These are phyloP conservation scores for Termitomyces sp. DNA, from an alignment of 768 basidiomycete species.

Conservation along the genomic window DNA sequence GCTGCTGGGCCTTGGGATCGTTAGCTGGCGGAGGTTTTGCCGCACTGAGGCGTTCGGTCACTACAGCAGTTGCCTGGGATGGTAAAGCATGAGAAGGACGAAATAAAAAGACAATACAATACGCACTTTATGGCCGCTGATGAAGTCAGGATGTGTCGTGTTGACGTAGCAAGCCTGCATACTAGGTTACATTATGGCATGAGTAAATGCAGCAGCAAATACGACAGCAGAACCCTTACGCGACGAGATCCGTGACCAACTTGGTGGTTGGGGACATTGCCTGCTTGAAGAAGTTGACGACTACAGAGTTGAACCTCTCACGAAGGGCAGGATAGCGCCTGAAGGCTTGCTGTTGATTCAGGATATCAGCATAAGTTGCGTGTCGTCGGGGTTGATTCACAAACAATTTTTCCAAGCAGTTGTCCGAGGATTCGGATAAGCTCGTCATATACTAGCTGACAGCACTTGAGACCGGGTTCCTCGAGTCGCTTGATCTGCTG, in stretches of 20 bases:
- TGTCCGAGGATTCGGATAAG: constrained; percentile 95
- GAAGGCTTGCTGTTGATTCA: constrained; percentile 77
- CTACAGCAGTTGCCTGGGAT: constrained; percentile 79
- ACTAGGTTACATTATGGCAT: constrained; percentile 33
- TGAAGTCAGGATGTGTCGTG: constrained; percentile 98
- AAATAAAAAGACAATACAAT: constrained; percentile 3
- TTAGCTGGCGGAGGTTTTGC: constrained; percentile 58
- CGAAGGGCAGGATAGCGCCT: constrained; percentile 94
- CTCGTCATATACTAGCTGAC: constrained; percentile 95
- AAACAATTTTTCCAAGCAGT: constrained; percentile 83
- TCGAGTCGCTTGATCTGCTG: constrained; percentile 97
- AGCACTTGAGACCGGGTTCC: constrained; percentile 92
- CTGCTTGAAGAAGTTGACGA: constrained; percentile 95
- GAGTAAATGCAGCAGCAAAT: not conserved
- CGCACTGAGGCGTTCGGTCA: constrained; percentile 80
- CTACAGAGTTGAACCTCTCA: constrained; percentile 93
- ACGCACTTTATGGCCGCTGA: constrained; percentile 85
- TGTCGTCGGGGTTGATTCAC: not conserved
- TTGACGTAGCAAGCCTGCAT: constrained; percentile 99
- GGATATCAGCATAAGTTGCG: not conserved
- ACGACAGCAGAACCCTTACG: constrained; percentile 45
- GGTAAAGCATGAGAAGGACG: not conserved
- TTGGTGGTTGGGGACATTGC: constrained; percentile 94
- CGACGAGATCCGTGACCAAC: constrained; percentile 88
- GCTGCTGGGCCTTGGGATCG: constrained; percentile 62